Evolutionary conservation across 164 flowering plant genomes (phyloP).

Genomic region (Santalum album): DNA sequence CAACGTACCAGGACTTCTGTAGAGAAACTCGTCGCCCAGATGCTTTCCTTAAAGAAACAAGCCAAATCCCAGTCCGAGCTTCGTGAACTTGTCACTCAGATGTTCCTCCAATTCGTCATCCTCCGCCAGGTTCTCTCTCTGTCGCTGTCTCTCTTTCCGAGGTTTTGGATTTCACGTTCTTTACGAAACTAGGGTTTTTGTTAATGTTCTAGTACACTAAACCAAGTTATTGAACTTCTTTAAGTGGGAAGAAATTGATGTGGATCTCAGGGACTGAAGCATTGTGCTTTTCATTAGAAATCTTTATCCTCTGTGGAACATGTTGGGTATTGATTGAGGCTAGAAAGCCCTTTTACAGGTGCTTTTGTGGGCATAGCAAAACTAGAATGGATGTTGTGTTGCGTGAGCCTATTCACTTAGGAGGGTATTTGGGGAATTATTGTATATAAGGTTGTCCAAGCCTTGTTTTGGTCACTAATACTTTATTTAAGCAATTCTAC

Average conservation of each 20-base stretch:
- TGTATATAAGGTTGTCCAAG: no score
- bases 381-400: not conserved
- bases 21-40: slow-evolving; percentile 77
- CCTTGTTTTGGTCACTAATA: no score
- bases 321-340: no score
- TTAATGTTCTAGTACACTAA: no score
- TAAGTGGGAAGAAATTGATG: no score
- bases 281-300: no score
- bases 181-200: not conserved
- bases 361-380: no score
- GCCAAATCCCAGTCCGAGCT: slow-evolving; percentile 54
- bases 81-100: slow-evolving; percentile 67
- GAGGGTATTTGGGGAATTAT: not conserved
- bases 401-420: not conserved
- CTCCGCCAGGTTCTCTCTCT: slow-evolving; percentile 67
- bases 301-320: no score
- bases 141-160: not conserved
- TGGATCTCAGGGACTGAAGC: no score
- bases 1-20: slow-evolving; percentile 46
- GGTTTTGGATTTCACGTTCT: not conserved
- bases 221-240: not conserved
- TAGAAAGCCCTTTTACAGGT: no score
- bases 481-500: no score
- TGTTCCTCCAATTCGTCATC: slow-evolving; percentile 69
- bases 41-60: slow-evolving; percentile 64